Evolutionary conservation across 192 early-diverging fungal genomes (phyloP), one percentile per base, ranked within the genome.

Genomic region (Lunasporangiospora selenospora): DNA sequence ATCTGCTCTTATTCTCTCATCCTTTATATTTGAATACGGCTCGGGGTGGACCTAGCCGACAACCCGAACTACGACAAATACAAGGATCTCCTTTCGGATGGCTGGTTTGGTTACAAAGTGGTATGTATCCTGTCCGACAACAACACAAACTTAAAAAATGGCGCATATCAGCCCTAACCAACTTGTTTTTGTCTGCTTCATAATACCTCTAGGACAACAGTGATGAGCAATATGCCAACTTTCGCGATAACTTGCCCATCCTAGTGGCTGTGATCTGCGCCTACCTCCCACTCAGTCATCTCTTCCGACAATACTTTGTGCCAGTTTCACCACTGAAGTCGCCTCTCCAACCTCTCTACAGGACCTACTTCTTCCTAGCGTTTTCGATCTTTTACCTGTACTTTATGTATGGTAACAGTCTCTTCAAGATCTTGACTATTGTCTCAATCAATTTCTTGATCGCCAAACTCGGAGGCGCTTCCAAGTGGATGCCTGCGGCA

Each of bases 391-490:
- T 82, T 11, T 92, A 90, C 61, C 76, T 92, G 7, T 56, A 77
- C 18, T 83, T 85, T 18, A 73, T 94, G 15, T 85, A 90, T 54
- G 95, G 95, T 2, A 80, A 84, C 36, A 89, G 88, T n/a, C 43
- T 87, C 3, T 43, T 97, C 37, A 96, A 96, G 59, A 90, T 98
- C 10, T 42, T 89, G 3, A 54, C 69, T 3, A 77, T 97, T 19
- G 56, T 88, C 6, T 55, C 50, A 2, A 63, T 81, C 9, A 96
- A 92, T 73, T 99, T 87, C 75, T 38, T 65, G 4, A 78, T 95
- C 2, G 82, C 89, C 5, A 83, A 80, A 30, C 2, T 57, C 8
- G 53, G 85, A 13, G 80, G 82, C 46, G 80, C 83, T 0, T 78
- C 79, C 2, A 58, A 61, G 15, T 71, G 76, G 69, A 89, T 85